These are phyloP conservation scores for Pleochaeta shiraiana DNA, from an alignment of 2,329 filamentous ascomycete species.

Conservation along the genomic window DNA sequence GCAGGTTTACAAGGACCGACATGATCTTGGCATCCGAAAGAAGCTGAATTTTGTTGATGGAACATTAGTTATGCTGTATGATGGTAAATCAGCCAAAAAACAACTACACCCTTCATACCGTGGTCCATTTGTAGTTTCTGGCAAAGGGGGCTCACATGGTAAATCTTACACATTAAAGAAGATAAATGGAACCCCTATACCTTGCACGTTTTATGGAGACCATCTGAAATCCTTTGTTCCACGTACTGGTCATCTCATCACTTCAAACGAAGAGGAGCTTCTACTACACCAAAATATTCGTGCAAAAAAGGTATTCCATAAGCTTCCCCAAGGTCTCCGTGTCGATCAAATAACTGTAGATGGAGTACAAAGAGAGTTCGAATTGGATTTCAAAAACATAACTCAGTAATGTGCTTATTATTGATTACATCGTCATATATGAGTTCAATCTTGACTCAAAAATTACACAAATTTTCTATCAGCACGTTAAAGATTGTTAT, in stretches of 20 bases:
- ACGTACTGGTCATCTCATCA: background rate
- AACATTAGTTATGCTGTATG: slow-evolving; percentile 3
- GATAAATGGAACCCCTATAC: slow-evolving; percentile 1
- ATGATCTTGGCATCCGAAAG: slow-evolving; percentile 3
- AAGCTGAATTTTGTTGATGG: background rate
- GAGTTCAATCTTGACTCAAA: too few species aligned
- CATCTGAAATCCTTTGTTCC: background rate
- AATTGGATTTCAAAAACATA: too few species aligned
- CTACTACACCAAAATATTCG: background rate
- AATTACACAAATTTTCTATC: too few species aligned
- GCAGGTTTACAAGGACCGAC: background rate
- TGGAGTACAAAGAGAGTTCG: background rate
- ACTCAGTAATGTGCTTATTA: too few species aligned
- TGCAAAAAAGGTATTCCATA: background rate
- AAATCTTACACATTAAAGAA: background rate
- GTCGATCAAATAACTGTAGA: background rate
- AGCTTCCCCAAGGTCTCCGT: background rate
- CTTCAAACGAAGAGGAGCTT: background rate
- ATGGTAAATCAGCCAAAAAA: slow-evolving; percentile 4
- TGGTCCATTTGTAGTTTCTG: slow-evolving; percentile 2
- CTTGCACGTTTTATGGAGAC: slow-evolving; percentile 1
- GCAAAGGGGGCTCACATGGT: background rate
- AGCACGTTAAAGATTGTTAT: too few species aligned
- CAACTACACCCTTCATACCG: background rate
- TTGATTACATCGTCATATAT: too few species aligned